Base-by-base conservation (phyloP, 371 early-diverging fungal genomes). In the Entomophthora muscae region DNA sequence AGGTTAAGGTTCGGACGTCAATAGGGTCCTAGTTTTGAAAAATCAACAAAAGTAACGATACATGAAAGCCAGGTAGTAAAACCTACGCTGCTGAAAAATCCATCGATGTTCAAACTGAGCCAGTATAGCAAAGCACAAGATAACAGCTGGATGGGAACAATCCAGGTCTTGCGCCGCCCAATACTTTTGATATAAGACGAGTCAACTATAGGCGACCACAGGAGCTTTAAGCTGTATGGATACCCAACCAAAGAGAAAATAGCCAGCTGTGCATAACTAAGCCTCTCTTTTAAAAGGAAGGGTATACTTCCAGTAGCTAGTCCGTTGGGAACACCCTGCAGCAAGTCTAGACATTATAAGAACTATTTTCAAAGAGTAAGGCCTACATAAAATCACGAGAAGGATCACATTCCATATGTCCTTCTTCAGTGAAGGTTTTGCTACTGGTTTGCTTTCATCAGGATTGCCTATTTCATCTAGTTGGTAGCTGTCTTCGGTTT, bases 121-220 rank as follows among this genome's bases (percentile, higher is more conserved):
- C 83, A 79, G 66, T 84, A 73, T 63, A 95, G 86, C 65, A 88
- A 65, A 2, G 82, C 56, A 10, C 88, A 90, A 0, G 85, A 82
- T 53, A 89, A 64, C 10, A 89, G 77, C 68, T 96, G 95, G 60
- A 95, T 94, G 10, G 98, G 98, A n/a, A 95, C 82, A 61, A 98
- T 96, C 98, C 98, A 98, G 27, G 90, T 86, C 72, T 96, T 98
- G 62, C 98, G 74, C 12, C 97, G 78, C 3, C 97, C 98, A 53
- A 98, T 66, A 26, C 70, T 72, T 60, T 84, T 81, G 57, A 80
- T 78, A 64, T 86, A 97, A 30, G 86, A 68, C 1, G 92, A 84
- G 68, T 97, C 98, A 12, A 97, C 95, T 28, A 97, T 86, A 5
- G 96, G 96, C 3, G 95, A 94, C 95, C 96, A 97, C 28, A 95